Evolutionary conservation across 768 basidiomycete species (phyloP), one percentile per base, ranked within the genome.

Genomic region (Tephrocybe sp.): DNA sequence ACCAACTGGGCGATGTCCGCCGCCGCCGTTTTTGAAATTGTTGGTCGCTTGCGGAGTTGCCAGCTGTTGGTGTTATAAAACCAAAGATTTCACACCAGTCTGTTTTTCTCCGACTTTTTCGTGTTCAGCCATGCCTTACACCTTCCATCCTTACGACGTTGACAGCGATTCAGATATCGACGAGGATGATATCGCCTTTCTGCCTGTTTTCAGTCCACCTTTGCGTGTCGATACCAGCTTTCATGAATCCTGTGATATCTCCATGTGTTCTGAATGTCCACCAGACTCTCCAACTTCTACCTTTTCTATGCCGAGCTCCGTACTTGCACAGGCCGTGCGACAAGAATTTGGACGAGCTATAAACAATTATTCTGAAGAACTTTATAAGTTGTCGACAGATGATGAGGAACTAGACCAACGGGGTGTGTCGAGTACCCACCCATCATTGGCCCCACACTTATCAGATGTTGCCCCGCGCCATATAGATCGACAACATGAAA

Each of bases 291-390:
- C 19, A 76, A 90, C 8, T 74, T 78, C 60, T 5, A 29, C 27
- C n/a, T n/a, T n/a, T n/a, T 88, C 87, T 1, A 62, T 88, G 61
- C 82, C 83, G 0, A 82, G 77, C 57, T 84, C 84, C 0, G 56
- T 87, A 38, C 79, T 77, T 19, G 78, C 74, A 13, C 72, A 76
- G 29, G 76, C 80, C 1, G 83, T 81, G 66, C 76, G 73, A 45
- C 74, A 81, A 23, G 86, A 89, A 60, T 83, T 79, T 49, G 88
- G 88, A 0, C 74, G 88, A 36, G 76, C 72, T 25, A 63, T 91
- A 36, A 90, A 90, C 68, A 88, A 82, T 54, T 85, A 85, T 55
- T 90, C 88, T 1, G 86, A 90, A 37, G 75, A n/a, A n/a, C n/a
- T 91, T 2, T 91, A 91, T 60, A 77, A 78, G 36, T 70, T 91